Evolutionary conservation across 2,329 filamentous ascomycete species (phyloP).

Genomic region (Fusarium zealandicum): DNA sequence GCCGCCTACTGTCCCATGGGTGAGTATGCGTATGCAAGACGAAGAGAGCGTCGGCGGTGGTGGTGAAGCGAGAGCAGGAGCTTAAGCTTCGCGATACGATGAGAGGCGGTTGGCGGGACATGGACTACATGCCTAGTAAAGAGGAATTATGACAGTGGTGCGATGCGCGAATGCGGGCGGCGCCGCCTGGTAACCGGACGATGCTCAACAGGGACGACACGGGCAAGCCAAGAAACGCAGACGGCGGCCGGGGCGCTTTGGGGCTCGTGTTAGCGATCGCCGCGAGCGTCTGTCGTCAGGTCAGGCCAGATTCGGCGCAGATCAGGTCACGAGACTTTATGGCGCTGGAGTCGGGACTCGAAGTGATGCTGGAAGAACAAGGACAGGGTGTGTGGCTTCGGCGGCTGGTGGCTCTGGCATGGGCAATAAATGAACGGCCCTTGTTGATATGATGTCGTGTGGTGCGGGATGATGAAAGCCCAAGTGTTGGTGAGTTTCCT

Average conservation of each 20-base stretch:
- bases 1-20: conserved; percentile 36
- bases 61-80: conserved; percentile 16
- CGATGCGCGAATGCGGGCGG: conserved; percentile 31
- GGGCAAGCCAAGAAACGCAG: conserved; percentile 10
- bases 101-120: conserved; percentile 35
- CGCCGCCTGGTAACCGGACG: conserved; percentile 28
- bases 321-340: conserved; percentile 32
- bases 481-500: background rate
- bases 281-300: conserved; percentile 19
- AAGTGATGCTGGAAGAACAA: conserved; percentile 26
- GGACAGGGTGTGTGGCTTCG: conserved; percentile 25
- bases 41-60: conserved; percentile 5
- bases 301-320: conserved; percentile 19
- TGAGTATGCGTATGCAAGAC: conserved; percentile 17
- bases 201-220: conserved; percentile 22
- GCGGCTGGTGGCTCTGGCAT: conserved; percentile 13
- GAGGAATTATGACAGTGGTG: conserved; percentile 28
- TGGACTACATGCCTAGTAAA: conserved; percentile 29
- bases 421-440: conserved; percentile 10
- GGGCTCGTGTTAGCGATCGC: conserved; percentile 32
- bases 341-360: conserved; percentile 3
- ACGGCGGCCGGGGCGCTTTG: conserved; percentile 25
- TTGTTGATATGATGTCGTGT: background rate
- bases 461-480: background rate
- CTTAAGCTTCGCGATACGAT: conserved; percentile 21